These are phyloP conservation scores for Aspergillus egyptiacus DNA, from an alignment of 495 filamentous ascomycete species.

Conservation along the genomic window DNA sequence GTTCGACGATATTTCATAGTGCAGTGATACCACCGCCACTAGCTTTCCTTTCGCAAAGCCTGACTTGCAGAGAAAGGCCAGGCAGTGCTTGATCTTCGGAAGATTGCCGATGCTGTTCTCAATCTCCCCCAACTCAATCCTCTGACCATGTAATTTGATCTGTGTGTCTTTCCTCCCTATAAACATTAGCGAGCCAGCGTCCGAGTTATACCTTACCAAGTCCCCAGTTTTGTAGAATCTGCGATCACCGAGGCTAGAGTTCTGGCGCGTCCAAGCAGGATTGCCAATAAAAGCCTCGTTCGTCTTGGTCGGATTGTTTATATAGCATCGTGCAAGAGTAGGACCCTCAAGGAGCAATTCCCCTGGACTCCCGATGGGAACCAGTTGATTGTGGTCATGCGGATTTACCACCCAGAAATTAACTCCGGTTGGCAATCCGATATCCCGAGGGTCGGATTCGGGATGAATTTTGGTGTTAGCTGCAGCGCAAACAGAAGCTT, in stretches of 20 bases:
- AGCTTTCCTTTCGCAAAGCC: constrained; percentile 37
- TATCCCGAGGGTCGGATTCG: constrained; percentile 37
- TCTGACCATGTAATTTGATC: constrained; percentile 62
- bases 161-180: constrained; percentile 60
- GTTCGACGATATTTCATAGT: constrained; percentile 19
- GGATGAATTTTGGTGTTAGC: constrained; percentile 33
- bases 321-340: constrained; percentile 43
- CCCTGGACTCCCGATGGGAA: constrained; percentile 45
- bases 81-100: constrained; percentile 32
- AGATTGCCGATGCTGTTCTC: constrained; percentile 46
- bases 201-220: constrained; percentile 55
- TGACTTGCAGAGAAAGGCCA: constrained; percentile 38
- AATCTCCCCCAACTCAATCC: constrained; percentile 61
- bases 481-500: constrained; percentile 36
- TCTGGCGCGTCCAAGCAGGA: constrained; percentile 31
- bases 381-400: constrained; percentile 38
- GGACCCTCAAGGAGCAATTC: constrained; percentile 48
- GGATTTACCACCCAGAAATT: constrained; percentile 43
- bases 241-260: constrained; percentile 23
- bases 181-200: constrained; percentile 50
- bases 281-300: constrained; percentile 41
- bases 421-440: constrained; percentile 39
- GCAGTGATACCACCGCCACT: constrained; percentile 33
- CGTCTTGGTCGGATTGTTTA: constrained; percentile 38
- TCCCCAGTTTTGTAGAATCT: constrained; percentile 66